These are phyloP conservation scores for Puccinia hordei DNA, from an alignment of 1,284 basidiomycete species.

Conservation along the genomic window DNA sequence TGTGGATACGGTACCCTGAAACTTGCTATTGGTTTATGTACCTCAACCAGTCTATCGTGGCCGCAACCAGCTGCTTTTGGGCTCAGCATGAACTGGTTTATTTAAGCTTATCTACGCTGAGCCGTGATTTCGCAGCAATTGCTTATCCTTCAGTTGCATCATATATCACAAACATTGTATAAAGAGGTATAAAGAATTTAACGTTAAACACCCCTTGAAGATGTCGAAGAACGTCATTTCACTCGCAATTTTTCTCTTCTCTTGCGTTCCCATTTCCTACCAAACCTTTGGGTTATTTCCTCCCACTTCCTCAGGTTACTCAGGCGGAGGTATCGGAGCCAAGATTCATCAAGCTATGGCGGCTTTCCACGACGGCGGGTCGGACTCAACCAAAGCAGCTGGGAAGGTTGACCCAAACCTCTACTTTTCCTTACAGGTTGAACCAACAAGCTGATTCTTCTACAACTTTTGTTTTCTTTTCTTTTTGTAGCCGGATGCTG, in stretches of 20 bases:
- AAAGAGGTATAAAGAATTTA: neutral
- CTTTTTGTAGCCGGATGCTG: no score
- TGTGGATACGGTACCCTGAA: neutral
- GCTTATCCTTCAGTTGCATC: no score
- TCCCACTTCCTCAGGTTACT: neutral
- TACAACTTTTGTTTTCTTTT: no score
- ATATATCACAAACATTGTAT: neutral
- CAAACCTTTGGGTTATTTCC: neutral
- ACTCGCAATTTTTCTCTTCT: neutral
- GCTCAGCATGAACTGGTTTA: no score
- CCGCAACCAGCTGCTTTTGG: no score
- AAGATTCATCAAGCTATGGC: neutral
- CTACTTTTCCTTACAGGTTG: no score
- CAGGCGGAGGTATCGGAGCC: neutral
- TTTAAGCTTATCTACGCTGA: no score
- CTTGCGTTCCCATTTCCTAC: neutral
- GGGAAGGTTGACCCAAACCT: neutral
- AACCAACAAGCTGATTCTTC: no score
- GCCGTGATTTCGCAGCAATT: no score
- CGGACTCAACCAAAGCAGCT: neutral
- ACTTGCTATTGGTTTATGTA: neutral
- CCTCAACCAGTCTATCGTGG: no score
- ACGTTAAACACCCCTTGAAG: neutral
- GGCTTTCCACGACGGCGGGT: neutral
- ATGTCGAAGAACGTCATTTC: conserved; percentile 4